Conservation (phyloP, 2,329 filamentous ascomycete genomes). For the Epichloe sibirici region DNA sequence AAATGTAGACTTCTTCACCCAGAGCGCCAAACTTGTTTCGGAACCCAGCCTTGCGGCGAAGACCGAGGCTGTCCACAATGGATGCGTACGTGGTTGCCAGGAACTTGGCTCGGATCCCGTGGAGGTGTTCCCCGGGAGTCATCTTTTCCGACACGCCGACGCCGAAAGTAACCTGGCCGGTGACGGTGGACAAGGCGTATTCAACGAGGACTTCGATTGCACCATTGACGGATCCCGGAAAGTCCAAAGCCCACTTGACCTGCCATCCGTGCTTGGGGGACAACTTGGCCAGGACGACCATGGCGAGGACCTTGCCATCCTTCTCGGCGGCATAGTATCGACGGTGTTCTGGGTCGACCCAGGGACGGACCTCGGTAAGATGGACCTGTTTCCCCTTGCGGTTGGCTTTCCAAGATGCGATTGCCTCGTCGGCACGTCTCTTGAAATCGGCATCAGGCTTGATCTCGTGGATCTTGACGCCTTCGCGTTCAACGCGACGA, state of each 20-base stretch:
- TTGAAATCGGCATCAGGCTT: conserved; percentile 58
- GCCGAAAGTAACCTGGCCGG: conserved; percentile 66
- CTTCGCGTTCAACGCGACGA: conserved; percentile 68
- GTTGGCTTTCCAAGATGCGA: conserved; percentile 66
- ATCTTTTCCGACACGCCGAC: conserved; percentile 66
- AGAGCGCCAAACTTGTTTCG: conserved; percentile 77
- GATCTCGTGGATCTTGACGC: conserved; percentile 67
- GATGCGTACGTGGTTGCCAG: conserved; percentile 73
- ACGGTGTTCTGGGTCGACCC: conserved; percentile 72
- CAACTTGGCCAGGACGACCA: conserved; percentile 76
- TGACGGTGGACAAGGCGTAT: conserved; percentile 44
- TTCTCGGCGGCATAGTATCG: conserved; percentile 76
- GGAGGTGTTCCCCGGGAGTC: conserved; percentile 71
- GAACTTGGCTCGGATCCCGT: conserved; percentile 68
- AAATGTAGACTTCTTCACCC: conserved; percentile 79
- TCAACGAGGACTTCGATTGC: conserved; percentile 77
- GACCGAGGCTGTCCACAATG: conserved; percentile 68
- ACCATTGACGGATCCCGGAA: conserved; percentile 74
- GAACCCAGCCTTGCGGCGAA: conserved; percentile 80
- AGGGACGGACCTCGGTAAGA: conserved; percentile 78
- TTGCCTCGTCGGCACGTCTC: conserved; percentile 55
- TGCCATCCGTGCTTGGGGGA: conserved; percentile 77
- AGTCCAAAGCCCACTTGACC: conserved; percentile 92
- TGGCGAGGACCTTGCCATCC: conserved; percentile 58
- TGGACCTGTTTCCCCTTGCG: conserved; percentile 81